phyloP scores from a whole-genome alignment of 129 eudicot genomes.

The Erigeron canadensis region DNA sequence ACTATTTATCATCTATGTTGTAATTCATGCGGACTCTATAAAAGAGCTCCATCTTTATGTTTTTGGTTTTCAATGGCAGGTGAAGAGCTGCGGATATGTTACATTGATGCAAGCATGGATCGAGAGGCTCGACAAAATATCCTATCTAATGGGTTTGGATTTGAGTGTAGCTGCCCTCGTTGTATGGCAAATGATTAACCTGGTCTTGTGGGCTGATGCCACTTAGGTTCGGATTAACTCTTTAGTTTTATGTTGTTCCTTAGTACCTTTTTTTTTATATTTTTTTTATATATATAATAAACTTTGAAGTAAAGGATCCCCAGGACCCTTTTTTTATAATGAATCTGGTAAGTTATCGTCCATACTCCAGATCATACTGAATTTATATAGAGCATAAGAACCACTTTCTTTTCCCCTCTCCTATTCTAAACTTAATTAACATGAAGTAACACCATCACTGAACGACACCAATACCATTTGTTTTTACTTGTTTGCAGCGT shows the following conservation, averaged over 20 bases:
- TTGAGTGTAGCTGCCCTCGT: conserved; percentile 65
- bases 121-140: conserved; percentile 64
- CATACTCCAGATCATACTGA: no score
- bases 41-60: neutral
- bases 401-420: no score
- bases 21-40: neutral
- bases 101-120: conserved; percentile 95
- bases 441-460: no score
- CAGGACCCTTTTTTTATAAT: no score
- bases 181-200: conserved; percentile 56
- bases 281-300: no score
- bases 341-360: no score
- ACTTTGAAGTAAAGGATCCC: no score
- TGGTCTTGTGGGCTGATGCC: neutral
- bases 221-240: neutral
- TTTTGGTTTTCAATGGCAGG: conserved; percentile 44
- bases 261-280: no score
- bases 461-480: no score
- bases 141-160: conserved; percentile 75
- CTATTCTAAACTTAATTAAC: no score
- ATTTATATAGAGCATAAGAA: no score
- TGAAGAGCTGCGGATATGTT: conserved; percentile 90
- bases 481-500: no score
- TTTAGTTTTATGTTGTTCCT: neutral
- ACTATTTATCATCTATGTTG: neutral